These are phyloP conservation scores for Botrytis hyacinthi DNA, from an alignment of 2,329 filamentous ascomycete species.

Conservation along the genomic window DNA sequence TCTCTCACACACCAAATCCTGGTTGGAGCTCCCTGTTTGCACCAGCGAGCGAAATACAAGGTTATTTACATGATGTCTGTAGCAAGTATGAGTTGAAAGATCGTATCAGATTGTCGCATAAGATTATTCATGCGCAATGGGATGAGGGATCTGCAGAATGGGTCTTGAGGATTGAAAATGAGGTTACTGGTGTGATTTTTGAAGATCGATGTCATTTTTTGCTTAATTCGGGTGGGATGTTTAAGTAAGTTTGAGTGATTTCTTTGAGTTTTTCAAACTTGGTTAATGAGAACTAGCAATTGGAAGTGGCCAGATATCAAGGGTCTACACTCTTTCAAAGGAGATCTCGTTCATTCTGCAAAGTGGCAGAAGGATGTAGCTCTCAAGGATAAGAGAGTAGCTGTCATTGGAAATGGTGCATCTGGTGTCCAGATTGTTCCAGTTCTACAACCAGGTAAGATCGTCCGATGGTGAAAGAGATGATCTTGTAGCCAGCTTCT, in stretches of 20 bases:
- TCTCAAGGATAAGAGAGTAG: constrained; percentile 47
- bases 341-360: constrained; percentile 56
- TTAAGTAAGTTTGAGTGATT: constrained; percentile 47
- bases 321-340: constrained; percentile 47
- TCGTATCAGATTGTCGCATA: constrained; percentile 46
- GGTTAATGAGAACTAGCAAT: constrained; percentile 35
- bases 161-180: constrained; percentile 19
- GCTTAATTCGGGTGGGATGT: constrained; percentile 50
- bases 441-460: constrained; percentile 38
- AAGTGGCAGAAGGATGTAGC: constrained; percentile 56
- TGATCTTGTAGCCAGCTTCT: neutral
- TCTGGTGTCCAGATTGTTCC: constrained; percentile 54
- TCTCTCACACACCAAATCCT: constrained; percentile 58
- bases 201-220: constrained; percentile 49
- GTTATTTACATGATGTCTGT: constrained; percentile 50
- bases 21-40: constrained; percentile 59
- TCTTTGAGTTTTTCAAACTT: neutral
- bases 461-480: neutral
- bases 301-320: constrained; percentile 63
- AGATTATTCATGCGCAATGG: constrained; percentile 39
- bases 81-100: constrained; percentile 47
- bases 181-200: constrained; percentile 42
- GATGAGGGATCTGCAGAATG: constrained; percentile 22
- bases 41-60: constrained; percentile 53
- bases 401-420: constrained; percentile 51